phyloP scores from a whole-genome alignment of 1,284 basidiomycete genomes.

The Calocybe gambosa region DNA sequence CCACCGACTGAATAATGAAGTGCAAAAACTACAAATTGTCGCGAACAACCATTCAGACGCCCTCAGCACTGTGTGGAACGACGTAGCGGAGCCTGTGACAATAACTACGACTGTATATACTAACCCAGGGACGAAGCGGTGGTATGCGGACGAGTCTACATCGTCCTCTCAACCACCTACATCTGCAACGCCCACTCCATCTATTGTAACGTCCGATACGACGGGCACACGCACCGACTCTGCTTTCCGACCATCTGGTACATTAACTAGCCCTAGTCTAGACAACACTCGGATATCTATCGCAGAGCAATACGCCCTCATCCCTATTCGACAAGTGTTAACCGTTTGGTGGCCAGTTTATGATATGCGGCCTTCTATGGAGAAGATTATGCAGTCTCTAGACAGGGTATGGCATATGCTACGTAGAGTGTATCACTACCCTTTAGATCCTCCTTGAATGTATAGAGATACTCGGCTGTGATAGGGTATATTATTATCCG shows the following conservation, averaged over 20 bases:
- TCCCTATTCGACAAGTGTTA: slow-evolving; percentile 18
- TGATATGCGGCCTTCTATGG: slow-evolving; percentile 15
- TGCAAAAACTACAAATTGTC: slow-evolving; percentile 30
- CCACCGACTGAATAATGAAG: slow-evolving; percentile 31
- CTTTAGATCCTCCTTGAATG: slow-evolving; percentile 41
- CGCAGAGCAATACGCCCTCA: slow-evolving; percentile 16
- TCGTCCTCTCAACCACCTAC: slow-evolving; percentile 6
- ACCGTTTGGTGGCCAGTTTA: slow-evolving; percentile 22
- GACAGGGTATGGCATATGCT: slow-evolving; percentile 42
- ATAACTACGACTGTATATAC: slow-evolving; percentile 32
- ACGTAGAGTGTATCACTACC: slow-evolving; percentile 50
- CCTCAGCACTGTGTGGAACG: slow-evolving; percentile 19
- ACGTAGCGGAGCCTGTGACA: slow-evolving; percentile 27
- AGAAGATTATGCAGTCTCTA: slow-evolving; percentile 30
- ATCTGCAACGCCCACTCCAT: background rate
- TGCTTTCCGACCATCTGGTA: background rate
- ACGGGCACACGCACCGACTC: background rate
- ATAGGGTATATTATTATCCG: background rate
- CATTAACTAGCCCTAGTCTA: background rate
- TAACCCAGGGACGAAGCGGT: slow-evolving; percentile 12
- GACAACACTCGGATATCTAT: background rate
- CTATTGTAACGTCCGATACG: background rate
- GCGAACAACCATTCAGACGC: slow-evolving; percentile 26
- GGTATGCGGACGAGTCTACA: slow-evolving; percentile 17
- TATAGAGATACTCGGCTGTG: background rate